phyloP scores from a whole-genome alignment of 164 flowering plant species.

The Euptelea pleiosperma region DNA sequence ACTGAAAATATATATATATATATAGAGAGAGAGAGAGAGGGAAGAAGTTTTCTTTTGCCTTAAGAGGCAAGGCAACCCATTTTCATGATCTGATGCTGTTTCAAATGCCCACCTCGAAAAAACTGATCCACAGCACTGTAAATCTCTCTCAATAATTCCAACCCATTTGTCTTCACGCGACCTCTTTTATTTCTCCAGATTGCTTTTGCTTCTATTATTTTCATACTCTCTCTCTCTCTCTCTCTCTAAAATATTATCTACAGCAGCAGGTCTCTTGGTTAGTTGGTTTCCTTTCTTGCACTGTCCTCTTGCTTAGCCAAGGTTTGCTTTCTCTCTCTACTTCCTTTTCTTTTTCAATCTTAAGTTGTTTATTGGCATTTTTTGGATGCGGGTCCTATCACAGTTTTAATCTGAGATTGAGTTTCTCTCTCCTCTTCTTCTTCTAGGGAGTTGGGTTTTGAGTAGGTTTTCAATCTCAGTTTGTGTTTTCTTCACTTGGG shows the following conservation, averaged over 20 bases:
- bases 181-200: neutral
- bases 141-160: conserved; percentile 2
- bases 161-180: conserved; percentile 19
- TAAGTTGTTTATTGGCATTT: neutral
- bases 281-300: too few relatives aligned
- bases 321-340: neutral
- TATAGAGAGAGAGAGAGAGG: too few relatives aligned
- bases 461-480: too few relatives aligned
- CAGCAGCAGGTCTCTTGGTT: too few relatives aligned
- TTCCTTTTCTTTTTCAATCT: neutral
- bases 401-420: neutral
- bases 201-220: neutral
- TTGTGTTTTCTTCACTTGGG: too few relatives aligned
- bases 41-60: too few relatives aligned
- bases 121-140: conserved; percentile 25
- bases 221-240: neutral
- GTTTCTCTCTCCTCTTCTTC: neutral
- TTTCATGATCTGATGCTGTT: conserved; percentile 18
- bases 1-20: too few relatives aligned
- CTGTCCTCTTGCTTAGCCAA: too few relatives aligned
- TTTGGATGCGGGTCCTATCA: neutral
- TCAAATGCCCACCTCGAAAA: conserved; percentile 28
- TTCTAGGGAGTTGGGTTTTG: too few relatives aligned
- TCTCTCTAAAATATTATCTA: too few relatives aligned
- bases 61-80: too few relatives aligned